phyloP scores from a whole-genome alignment of 306 rosid species.

The Arachis stenosperma region DNA sequence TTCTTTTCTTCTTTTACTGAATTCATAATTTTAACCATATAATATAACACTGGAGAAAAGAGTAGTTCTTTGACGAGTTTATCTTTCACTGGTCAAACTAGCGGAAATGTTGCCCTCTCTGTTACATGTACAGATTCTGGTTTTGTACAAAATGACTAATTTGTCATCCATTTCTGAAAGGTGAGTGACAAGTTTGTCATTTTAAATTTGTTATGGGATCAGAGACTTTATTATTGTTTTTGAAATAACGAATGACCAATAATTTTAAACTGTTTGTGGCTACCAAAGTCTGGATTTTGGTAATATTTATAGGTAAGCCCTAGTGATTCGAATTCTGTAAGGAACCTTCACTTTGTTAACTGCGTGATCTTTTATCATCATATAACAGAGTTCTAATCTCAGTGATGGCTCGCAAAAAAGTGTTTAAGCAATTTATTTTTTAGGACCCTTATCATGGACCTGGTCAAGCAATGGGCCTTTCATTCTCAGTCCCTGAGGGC shows the following conservation, averaged over 20 bases:
- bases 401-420: neutral
- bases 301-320: neutral
- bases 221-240: too few relatives aligned
- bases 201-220: too few relatives aligned
- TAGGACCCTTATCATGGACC: slow-evolving; percentile 98
- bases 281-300: neutral
- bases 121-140: too few relatives aligned
- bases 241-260: neutral
- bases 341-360: neutral
- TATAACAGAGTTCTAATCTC: neutral
- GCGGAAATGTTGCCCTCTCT: too few relatives aligned
- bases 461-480: slow-evolving; percentile 99
- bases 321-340: neutral
- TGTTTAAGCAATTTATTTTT: neutral
- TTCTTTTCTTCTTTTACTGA: too few relatives aligned
- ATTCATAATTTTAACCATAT: too few relatives aligned
- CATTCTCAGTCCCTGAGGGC: slow-evolving; percentile 93
- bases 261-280: neutral
- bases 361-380: neutral
- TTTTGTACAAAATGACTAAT: too few relatives aligned
- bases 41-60: too few relatives aligned
- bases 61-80: too few relatives aligned
- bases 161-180: neutral
- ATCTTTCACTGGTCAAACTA: too few relatives aligned
- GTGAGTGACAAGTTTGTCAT: too few relatives aligned